Evolutionary conservation across 345 rosid genomes (phyloP).

Genomic region (Litchi chinensis): DNA sequence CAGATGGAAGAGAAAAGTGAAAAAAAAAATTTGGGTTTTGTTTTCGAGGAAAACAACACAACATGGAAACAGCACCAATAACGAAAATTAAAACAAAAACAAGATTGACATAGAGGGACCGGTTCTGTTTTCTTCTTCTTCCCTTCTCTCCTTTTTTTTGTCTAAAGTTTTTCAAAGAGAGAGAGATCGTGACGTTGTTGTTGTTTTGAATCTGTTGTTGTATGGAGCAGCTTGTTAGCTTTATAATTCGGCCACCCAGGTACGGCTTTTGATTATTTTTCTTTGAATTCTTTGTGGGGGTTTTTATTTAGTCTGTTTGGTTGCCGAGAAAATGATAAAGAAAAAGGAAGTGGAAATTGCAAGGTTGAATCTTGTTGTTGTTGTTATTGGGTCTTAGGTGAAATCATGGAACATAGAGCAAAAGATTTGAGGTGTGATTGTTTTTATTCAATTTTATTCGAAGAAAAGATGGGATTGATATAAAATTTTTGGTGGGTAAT

Average conservation of each 20-base stretch:
- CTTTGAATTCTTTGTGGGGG: neutral
- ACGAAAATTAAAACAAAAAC: slow-evolving; percentile 4
- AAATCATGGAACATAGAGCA: slow-evolving; percentile 10
- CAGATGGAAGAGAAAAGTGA: neutral
- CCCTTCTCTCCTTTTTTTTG: neutral
- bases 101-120: slow-evolving; percentile 8
- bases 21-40: neutral
- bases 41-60: slow-evolving; percentile 18
- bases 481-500: neutral
- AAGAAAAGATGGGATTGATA: neutral
- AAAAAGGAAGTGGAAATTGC: neutral
- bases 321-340: slow-evolving; percentile 13
- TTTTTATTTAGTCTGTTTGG: slow-evolving; percentile 16
- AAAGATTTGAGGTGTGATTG: slow-evolving; percentile 18
- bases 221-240: slow-evolving; percentile 95
- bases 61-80: slow-evolving; percentile 13
- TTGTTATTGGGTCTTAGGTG: neutral
- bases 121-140: neutral
- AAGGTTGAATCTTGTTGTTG: slow-evolving; percentile 7
- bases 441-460: slow-evolving; percentile 3
- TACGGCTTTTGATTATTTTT: slow-evolving; percentile 24
- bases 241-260: slow-evolving; percentile 98
- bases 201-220: slow-evolving; percentile 26
- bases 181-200: slow-evolving; percentile 6
- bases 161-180: neutral